Evolutionary conservation across 2,329 filamentous ascomycete species (phyloP).

Genomic region (Xylariaceae sp.): DNA sequence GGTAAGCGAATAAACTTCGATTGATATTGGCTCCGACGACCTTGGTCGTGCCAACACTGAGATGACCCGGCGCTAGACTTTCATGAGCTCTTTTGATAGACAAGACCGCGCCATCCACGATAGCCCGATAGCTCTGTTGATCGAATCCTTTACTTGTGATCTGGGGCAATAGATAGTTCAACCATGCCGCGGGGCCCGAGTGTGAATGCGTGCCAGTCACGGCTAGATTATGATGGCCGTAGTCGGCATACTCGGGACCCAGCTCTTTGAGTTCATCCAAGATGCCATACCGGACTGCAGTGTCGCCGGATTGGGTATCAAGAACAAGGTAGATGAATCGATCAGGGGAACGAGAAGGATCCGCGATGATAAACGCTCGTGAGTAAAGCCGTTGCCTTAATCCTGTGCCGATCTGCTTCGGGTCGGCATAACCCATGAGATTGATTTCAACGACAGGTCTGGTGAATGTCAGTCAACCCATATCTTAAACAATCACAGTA

Average conservation of each 20-base stretch:
- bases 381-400: conserved; percentile 84
- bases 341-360: conserved; percentile 58
- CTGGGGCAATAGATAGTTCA: conserved; percentile 90
- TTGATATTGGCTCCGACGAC: conserved; percentile 79
- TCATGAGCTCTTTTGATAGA: conserved; percentile 80
- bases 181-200: conserved; percentile 84
- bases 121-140: conserved; percentile 79
- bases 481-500: neutral
- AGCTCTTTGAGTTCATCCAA: conserved; percentile 64
- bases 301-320: conserved; percentile 83
- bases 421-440: conserved; percentile 85
- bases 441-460: conserved; percentile 83
- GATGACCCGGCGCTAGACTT: conserved; percentile 48
- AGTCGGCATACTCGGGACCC: conserved; percentile 67
- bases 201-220: conserved; percentile 92
- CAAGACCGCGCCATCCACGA: conserved; percentile 77
- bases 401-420: conserved; percentile 75
- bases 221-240: conserved; percentile 75
- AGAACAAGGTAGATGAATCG: conserved; percentile 83
- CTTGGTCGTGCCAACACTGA: conserved; percentile 56
- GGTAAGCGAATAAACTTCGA: conserved; percentile 80
- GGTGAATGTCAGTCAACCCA: conserved; percentile 1
- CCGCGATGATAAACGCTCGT: conserved; percentile 80
- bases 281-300: conserved; percentile 81
- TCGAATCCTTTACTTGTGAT: conserved; percentile 84